A percentile compares a stretch with the other conserved stretches of the same genome.
phyloP scores from a whole-genome alignment of 495 filamentous ascomycete species.

The Lepidopterella palustris region DNA sequence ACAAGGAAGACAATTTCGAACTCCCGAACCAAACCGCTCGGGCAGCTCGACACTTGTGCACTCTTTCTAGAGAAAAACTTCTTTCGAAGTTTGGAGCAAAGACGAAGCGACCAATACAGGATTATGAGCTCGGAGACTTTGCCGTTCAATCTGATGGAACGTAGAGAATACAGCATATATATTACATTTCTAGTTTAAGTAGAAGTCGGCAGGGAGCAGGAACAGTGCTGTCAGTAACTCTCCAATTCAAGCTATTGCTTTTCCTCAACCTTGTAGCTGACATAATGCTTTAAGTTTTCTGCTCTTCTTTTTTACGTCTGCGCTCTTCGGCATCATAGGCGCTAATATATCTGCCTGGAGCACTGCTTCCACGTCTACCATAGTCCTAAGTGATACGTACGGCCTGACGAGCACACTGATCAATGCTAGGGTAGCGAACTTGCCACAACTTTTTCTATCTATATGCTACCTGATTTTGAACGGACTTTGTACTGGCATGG shows the following conservation, averaged over 20 bases:
- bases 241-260: background rate
- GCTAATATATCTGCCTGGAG: background rate
- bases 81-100: background rate
- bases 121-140: background rate
- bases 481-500: constrained; percentile 20
- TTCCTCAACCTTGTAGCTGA: background rate
- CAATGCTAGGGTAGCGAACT: constrained; percentile 7
- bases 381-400: background rate
- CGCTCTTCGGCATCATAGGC: background rate
- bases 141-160: background rate
- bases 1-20: too few species aligned
- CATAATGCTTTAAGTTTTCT: background rate
- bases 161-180: background rate
- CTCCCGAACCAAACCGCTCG: too few species aligned
- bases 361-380: background rate
- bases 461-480: constrained; percentile 20
- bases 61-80: background rate
- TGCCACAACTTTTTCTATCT: constrained; percentile 14
- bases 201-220: background rate
- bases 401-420: background rate
- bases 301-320: background rate
- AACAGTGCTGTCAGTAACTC: background rate
- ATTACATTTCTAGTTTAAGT: background rate
- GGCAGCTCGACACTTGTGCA: too few species aligned
- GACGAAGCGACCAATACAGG: background rate